Base-by-base conservation (phyloP, 257 asterid species). In the Solanum verrucosum region DNA sequence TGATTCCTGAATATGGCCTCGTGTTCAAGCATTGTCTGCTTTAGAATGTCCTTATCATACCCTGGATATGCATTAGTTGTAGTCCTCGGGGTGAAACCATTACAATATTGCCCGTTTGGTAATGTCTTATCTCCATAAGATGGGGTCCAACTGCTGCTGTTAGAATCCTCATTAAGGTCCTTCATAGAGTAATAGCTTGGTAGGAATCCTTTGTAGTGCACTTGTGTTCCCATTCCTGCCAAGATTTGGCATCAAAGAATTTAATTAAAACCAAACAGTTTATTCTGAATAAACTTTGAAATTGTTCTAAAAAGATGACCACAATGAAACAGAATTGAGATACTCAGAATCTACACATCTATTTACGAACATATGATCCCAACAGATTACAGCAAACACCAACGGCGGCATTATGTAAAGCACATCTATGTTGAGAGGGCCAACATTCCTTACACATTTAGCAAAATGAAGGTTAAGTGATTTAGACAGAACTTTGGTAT, bases 1-100 rank as follows among this genome's bases (percentile, higher is more conserved):
- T 97, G 99, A 89, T 92, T 90, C 92, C 90, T 92, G 88, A 97
- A 96, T 86, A 94, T 90, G n/a, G 96, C 94, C 93, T 97, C 99
- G n/a, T 97, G 99, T 88, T 97, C 98, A 34, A 97, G 96, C 95
- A 97, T 97, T 90, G 92, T 95, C 90, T 93, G 98, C 94, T 95
- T 97, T 87, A 97, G 75, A 86, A 92, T 91, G 89, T 95, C 97
- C 93, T 93, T 95, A 59, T 94, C 97, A 90, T 88, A 89, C 15
- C 93, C 93, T 52, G 93, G 93, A 92, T 91, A 89, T 82, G 93
- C 91, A 85, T 95, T 95, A 42, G 90, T 34, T 33, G 84, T 67
- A 70, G 91, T 86, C 86, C 93, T 95, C 35, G 92, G 94, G 68
- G 89, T 46, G 92, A 90, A 94, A 8, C 94, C 96, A 79, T 94